Evolutionary conservation across 129 eudicot species (phyloP).

Genomic region (Rutidosis leptorrhynchoides): DNA sequence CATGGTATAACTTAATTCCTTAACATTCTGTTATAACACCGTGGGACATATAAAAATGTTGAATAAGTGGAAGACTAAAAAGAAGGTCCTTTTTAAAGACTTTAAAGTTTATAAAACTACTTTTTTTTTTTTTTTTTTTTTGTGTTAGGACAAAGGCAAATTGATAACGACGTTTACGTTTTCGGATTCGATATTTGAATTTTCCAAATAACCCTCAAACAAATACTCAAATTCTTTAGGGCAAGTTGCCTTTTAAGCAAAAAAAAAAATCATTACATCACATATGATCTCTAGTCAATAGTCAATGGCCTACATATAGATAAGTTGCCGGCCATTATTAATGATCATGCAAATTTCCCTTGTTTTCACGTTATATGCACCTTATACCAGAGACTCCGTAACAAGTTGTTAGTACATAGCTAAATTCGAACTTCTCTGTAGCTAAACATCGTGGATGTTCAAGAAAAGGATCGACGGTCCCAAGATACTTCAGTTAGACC

Average conservation of each 20-base stretch:
- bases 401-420: background rate
- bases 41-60: conserved; percentile 12
- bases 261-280: background rate
- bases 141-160: conserved; percentile 21
- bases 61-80: conserved; percentile 25
- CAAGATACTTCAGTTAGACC: too few relatives aligned
- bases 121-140: too few relatives aligned
- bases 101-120: background rate
- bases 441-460: too few relatives aligned
- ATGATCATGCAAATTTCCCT: background rate
- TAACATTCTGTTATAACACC: background rate
- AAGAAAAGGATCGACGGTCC: too few relatives aligned
- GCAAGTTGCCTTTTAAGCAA: background rate
- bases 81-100: conserved; percentile 3
- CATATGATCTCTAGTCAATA: background rate
- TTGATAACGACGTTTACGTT: conserved; percentile 1
- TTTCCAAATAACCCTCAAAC: background rate
- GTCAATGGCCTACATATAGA: conserved; percentile 19
- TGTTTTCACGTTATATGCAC: background rate
- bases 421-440: too few relatives aligned
- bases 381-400: background rate
- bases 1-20: background rate
- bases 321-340: conserved; percentile 24
- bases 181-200: background rate
- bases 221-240: background rate